These are phyloP conservation scores for Warburgia ugandensis DNA, from an alignment of 164 flowering plant species.

Conservation along the genomic window DNA sequence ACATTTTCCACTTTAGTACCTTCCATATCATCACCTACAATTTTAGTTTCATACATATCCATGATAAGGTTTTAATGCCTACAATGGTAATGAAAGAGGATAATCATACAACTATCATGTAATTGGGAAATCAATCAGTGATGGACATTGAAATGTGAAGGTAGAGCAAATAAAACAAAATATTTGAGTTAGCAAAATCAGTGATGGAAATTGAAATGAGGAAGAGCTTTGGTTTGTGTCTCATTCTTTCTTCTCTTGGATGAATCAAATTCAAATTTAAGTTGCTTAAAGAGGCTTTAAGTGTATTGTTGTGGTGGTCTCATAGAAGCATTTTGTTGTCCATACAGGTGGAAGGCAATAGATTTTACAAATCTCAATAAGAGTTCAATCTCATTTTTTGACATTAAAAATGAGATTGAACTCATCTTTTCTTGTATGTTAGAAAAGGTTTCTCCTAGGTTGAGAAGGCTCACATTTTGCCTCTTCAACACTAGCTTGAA, in stretches of 20 bases:
- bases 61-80: no score
- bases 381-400: constrained; percentile 48
- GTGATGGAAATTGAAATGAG: no score
- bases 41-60: no score
- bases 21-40: no score
- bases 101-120: no score
- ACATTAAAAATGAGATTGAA: constrained; percentile 16
- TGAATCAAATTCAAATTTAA: neutral
- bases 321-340: neutral
- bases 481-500: constrained; percentile 78
- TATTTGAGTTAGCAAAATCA: no score
- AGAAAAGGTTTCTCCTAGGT: constrained; percentile 72
- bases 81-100: no score
- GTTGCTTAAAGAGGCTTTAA: neutral
- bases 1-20: no score
- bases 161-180: no score
- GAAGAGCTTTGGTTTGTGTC: constrained; percentile 61
- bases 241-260: neutral
- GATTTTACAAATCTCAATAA: constrained; percentile 45
- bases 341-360: constrained; percentile 61
- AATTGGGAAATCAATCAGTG: no score
- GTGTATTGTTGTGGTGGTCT: neutral
- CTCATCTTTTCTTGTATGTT: constrained; percentile 28
- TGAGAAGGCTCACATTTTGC: constrained; percentile 68
- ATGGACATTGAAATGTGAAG: no score